These are phyloP conservation scores for Monascus ruber DNA, from an alignment of 2,329 filamentous ascomycete genomes.

Conservation along the genomic window DNA sequence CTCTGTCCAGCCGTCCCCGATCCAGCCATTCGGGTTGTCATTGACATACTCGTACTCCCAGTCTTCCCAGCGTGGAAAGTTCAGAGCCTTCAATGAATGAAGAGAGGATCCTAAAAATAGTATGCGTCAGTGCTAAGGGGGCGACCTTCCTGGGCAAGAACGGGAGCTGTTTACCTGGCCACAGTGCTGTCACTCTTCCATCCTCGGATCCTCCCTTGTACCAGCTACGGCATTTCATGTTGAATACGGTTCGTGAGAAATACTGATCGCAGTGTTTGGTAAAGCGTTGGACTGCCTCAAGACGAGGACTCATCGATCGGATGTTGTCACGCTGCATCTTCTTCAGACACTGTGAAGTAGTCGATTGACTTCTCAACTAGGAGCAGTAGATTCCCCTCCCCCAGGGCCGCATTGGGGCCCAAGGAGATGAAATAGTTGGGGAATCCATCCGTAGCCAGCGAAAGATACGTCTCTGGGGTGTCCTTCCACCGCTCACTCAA, in stretches of 20 bases:
- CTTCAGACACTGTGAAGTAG: slow-evolving; percentile 22
- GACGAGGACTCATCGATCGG: slow-evolving; percentile 14
- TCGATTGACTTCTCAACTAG: slow-evolving; percentile 22
- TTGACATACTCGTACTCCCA: slow-evolving; percentile 27
- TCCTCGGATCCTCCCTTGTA: slow-evolving; percentile 24
- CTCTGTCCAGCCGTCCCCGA: slow-evolving; percentile 25
- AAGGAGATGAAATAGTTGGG: slow-evolving; percentile 25
- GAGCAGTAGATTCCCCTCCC: slow-evolving; percentile 23
- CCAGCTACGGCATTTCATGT: slow-evolving; percentile 27
- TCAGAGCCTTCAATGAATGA: slow-evolving; percentile 24
- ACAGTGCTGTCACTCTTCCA: slow-evolving; percentile 21
- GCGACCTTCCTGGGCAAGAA: background rate
- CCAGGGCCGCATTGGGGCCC: slow-evolving; percentile 22
- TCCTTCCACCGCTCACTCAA: slow-evolving; percentile 19
- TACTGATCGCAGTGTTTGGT: slow-evolving; percentile 23
- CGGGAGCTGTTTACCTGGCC: slow-evolving; percentile 19
- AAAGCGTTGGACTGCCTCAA: slow-evolving; percentile 18
- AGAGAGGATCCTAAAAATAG: slow-evolving; percentile 20
- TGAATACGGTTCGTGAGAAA: slow-evolving; percentile 23
- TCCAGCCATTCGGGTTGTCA: slow-evolving; percentile 19
- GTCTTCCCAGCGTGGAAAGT: slow-evolving; percentile 28
- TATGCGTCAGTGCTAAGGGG: background rate
- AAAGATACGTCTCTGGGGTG: slow-evolving; percentile 25
- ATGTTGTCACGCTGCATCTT: slow-evolving; percentile 29
- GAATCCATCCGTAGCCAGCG: slow-evolving; percentile 21